A percentile compares a stretch with the other conserved stretches of the same genome.
Conservation (phyloP, 2,329 filamentous ascomycete genomes). For the Magnaporthiopsis poae region DNA sequence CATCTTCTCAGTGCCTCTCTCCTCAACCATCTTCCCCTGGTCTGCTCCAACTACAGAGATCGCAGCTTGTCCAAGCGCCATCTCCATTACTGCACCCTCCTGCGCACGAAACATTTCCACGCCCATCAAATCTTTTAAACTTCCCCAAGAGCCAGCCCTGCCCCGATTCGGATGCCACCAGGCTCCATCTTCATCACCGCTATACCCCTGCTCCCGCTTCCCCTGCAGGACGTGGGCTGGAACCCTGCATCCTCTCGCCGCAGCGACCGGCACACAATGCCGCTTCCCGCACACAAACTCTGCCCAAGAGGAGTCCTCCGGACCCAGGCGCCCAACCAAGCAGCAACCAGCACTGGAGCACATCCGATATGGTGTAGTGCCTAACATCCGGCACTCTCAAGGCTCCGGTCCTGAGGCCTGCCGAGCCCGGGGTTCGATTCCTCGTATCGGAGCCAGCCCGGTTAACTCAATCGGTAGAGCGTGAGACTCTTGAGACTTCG, state of each 20-base stretch:
- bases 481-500: conserved; percentile 52
- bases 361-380: not conserved
- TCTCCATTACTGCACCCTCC: too few species aligned
- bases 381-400: not conserved
- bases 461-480: conserved; percentile 64
- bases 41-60: too few species aligned
- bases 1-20: too few species aligned
- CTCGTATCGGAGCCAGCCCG: conserved; percentile 26
- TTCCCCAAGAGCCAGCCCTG: not conserved
- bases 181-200: too few species aligned
- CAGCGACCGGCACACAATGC: not conserved
- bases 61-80: too few species aligned
- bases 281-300: not conserved
- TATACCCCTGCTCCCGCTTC: not conserved
- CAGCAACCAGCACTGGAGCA: not conserved
- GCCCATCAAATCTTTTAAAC: not conserved
- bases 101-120: not conserved
- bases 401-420: not conserved
- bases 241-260: not conserved
- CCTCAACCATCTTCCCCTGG: too few species aligned
- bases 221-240: not conserved
- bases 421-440: conserved; percentile 8
- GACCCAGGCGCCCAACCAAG: too few species aligned
- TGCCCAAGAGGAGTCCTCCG: too few species aligned
- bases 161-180: not conserved